phyloP scores from a whole-genome alignment of 176 grass and related monocot species.

The maize (Zea mays) region DNA sequence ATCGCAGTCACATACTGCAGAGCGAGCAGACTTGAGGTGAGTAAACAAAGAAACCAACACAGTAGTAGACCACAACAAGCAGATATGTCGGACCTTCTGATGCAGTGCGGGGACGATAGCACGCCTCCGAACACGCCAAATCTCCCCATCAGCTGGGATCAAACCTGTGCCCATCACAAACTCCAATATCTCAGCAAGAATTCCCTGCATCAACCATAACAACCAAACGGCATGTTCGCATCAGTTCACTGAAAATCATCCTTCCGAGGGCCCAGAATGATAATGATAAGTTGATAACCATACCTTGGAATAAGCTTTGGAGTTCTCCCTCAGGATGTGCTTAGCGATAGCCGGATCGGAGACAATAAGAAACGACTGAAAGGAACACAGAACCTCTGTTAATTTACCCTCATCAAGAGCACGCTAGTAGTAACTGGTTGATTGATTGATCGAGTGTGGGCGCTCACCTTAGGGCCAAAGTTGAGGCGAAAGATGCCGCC shows the following conservation, averaged over 20 bases:
- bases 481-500: conserved; percentile 96
- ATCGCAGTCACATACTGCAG: conserved; percentile 78
- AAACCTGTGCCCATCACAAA: conserved; percentile 96
- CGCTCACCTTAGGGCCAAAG: conserved; percentile 81
- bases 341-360: conserved; percentile 88
- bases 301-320: conserved; percentile 93
- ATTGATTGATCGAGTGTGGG: neutral
- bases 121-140: conserved; percentile 90
- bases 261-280: neutral
- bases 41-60: neutral
- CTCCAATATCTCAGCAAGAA: conserved; percentile 81
- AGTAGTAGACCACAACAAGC: neutral
- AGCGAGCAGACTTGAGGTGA: conserved; percentile 4
- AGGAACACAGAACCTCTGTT: neutral
- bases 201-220: conserved; percentile 63
- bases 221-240: neutral
- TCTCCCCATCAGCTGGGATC: conserved; percentile 83
- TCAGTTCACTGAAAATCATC: neutral
- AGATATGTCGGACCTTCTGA: conserved; percentile 58
- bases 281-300: neutral
- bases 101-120: conserved; percentile 91
- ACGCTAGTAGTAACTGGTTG: neutral
- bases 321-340: conserved; percentile 85
- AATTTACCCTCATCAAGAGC: neutral
- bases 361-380: conserved; percentile 94